Percentiles rank a stretch among this genome's conserved stretches.
Conservation (phyloP, 768 basidiomycete species). For the Basidioascus undulatus region DNA sequence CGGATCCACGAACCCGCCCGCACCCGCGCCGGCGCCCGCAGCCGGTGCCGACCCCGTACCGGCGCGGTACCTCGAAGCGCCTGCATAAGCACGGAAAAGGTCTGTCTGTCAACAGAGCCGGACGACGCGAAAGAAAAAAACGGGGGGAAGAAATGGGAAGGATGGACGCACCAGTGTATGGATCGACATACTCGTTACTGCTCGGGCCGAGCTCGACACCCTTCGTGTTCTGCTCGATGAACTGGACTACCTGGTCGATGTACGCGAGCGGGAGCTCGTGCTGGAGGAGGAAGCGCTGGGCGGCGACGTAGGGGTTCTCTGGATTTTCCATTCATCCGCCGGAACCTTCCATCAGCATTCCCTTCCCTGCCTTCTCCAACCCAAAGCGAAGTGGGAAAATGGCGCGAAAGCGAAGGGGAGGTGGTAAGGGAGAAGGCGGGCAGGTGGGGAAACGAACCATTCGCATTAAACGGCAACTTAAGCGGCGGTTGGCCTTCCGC, state of each 20-base stretch:
- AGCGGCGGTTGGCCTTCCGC: slow-evolving; percentile 76
- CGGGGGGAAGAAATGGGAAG: too few relatives aligned
- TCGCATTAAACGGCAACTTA: slow-evolving; percentile 78
- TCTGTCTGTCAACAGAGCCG: slow-evolving; percentile 1
- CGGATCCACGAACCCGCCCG: slow-evolving; percentile 26
- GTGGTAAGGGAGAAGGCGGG: neutral
- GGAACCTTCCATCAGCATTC: too few relatives aligned
- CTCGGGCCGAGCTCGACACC: slow-evolving; percentile 38
- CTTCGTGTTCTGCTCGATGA: slow-evolving; percentile 76
- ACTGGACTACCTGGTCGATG: slow-evolving; percentile 68
- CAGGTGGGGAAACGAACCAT: slow-evolving; percentile 27
- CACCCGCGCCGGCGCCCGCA: slow-evolving; percentile 1
- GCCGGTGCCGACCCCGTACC: slow-evolving; percentile 17
- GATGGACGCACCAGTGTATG: slow-evolving; percentile 71
- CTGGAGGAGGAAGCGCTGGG: slow-evolving; percentile 58
- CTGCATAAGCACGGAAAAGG: slow-evolving; percentile 14
- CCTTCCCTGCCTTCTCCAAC: too few relatives aligned
- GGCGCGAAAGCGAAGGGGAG: neutral
- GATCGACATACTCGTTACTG: slow-evolving; percentile 46
- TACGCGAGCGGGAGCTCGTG: slow-evolving; percentile 67
- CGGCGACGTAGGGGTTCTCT: slow-evolving; percentile 83
- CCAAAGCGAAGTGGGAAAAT: neutral
- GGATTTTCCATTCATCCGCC: too few relatives aligned
- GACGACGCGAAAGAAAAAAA: too few relatives aligned
- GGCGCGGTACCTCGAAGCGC: slow-evolving; percentile 39